Base-by-base conservation (phyloP, 108 stramenopile genomes). In the Conticribra guillardii region DNA sequence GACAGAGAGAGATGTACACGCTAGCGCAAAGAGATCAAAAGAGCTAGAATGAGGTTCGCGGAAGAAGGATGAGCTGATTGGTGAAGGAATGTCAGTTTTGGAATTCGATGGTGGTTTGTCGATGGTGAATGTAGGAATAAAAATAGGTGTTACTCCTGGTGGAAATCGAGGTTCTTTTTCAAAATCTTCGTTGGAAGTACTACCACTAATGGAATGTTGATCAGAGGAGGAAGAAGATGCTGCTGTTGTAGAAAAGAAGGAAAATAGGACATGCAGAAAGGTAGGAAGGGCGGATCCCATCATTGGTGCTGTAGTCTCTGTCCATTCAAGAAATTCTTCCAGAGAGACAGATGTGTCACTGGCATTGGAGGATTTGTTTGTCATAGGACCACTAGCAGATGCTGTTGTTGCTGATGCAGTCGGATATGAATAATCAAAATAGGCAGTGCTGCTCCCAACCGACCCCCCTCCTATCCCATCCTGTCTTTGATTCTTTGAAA, bases 321-420 rank as follows among this genome's bases (percentile, higher is more conserved):
- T 79, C 89, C 89, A 94, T 50, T 79, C 87, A 15, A 83, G 47
- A 8, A 91, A 85, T 52, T 87, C 89, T 19, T 74, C 74, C 41
- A 83, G 74, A 4, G 73, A 52, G 27, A 87, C 78, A 54, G 71
- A 41, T 17, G 50, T 69, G 16, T 59, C 51, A 22, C 74, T 56
- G 17, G 18, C 31, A 21, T 26, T 34, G 8, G n/a, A n/a, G n/a
- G n/a, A n/a, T n/a, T n/a, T n/a, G n/a, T n/a, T n/a, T n/a, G n/a
- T n/a, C n/a, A n/a, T n/a, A n/a, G n/a, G n/a, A n/a, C n/a, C n/a
- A n/a, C n/a, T n/a, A n/a, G n/a, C n/a, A n/a, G 22, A 51, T 16
- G 63, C 16, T 9, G 37, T 22, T 54, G 19, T 58, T 34, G 41
- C 21, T 41, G 71, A 41, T 26, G 83, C 60, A 45, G 62, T 57